Base-by-base conservation (phyloP, 2,329 filamentous ascomycete genomes). In the Dothiorella sarmentorum region DNA sequence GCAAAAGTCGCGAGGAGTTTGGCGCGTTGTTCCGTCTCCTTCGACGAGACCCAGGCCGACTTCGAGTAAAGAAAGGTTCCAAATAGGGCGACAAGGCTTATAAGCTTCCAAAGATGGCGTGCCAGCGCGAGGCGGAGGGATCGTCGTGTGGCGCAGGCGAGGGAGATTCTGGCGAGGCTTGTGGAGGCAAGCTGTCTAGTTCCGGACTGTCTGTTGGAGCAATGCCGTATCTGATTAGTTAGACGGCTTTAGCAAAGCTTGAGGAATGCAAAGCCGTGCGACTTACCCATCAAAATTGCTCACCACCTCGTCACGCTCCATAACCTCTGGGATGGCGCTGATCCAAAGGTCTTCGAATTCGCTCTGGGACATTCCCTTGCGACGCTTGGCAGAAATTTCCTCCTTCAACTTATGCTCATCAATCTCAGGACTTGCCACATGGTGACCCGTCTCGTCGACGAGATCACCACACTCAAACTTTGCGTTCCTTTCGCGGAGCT, bases 141-240 rank as follows among this genome's bases (percentile, higher is more conserved):
- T 79, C 89, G 82, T 74, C 84, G 84, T 87, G 91, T 68, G 76
- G 89, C 84, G 77, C 90, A 97, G 79, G 78, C 72, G 88, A 97
- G 81, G 78, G 92, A 84, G 88, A 97, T 82, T 75, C 88, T 84
- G 83, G 92, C 89, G 87, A 96, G 89, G 81, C 90, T 95, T 80
- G 84, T 88, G 78, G 89, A 93, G 76, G 85, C 84, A 82, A 97
- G 84, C 74, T 78, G 78, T 80, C 76, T 81, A 79, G 74, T 78
- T 76, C 77, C 82, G 83, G 80, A 75, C 80, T 82, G 78, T 90
- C 90, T 93, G 85, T 85, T 77, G 86, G 80, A 73, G 83, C 78
- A 79, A 83, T 76, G 78, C 83, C 78, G 80, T 80, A 83, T 87
- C 91, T 96, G 88, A 85, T 96, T 91, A 96, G 91, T 96, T 53